Evolutionary conservation across 2,329 filamentous ascomycete species (phyloP).

Genomic region (Blumeriella jaapii): DNA sequence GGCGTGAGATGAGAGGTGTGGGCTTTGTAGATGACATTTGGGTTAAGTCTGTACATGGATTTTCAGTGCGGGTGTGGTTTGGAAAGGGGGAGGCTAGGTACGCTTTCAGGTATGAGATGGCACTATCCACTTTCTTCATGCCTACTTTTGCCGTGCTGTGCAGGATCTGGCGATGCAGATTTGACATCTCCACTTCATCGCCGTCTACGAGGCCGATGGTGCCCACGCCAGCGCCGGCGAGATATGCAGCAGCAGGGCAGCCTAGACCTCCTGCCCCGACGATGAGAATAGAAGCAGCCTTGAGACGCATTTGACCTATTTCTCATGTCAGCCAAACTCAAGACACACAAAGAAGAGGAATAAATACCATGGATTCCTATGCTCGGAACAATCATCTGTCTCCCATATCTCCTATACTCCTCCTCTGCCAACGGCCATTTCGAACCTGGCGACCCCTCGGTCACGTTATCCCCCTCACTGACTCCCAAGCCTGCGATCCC

Average conservation of each 20-base stretch:
- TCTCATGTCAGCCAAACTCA: conserved; percentile 2
- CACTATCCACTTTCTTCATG: conserved; percentile 71
- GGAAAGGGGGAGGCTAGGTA: conserved; percentile 23
- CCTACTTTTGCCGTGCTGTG: conserved; percentile 64
- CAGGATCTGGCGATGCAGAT: conserved; percentile 83
- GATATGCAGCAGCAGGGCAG: conserved; percentile 84
- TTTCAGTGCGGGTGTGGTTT: neutral
- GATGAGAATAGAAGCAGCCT: conserved; percentile 59
- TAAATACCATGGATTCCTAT: conserved; percentile 61
- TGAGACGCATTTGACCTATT: conserved; percentile 64
- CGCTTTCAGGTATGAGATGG: conserved; percentile 46
- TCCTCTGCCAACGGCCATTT: conserved; percentile 59
- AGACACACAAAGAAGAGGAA: neutral
- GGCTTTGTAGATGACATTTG: conserved; percentile 50
- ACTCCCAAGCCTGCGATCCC: conserved; percentile 1
- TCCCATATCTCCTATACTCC: conserved; percentile 78
- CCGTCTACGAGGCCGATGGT: conserved; percentile 77
- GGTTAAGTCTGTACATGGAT: conserved; percentile 64
- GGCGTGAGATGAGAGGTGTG: conserved; percentile 56
- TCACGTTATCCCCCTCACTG: conserved; percentile 10
- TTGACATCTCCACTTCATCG: conserved; percentile 78
- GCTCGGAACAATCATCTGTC: conserved; percentile 80
- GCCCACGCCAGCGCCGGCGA: conserved; percentile 80
- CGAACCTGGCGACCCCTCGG: conserved; percentile 12
- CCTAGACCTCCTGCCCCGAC: conserved; percentile 84